Conservation (phyloP, 139 green algal genomes). For the Medakamo hakoo region DNA sequence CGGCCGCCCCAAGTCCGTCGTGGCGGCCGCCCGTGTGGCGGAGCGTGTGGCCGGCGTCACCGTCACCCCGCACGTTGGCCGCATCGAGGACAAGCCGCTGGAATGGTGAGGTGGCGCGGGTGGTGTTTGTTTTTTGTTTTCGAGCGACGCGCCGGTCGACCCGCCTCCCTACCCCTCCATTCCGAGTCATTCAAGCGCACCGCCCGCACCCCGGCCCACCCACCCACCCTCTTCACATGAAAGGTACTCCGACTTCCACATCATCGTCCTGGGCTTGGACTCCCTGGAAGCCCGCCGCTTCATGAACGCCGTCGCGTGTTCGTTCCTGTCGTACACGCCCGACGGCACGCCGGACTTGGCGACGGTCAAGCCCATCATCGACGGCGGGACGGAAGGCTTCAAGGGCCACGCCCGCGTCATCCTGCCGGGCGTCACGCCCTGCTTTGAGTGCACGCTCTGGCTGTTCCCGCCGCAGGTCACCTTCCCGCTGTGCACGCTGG, state of each 20-base stretch:
- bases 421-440: conserved; percentile 85
- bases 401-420: conserved; percentile 96
- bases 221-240: too few relatives aligned
- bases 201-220: too few relatives aligned
- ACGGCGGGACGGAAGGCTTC: conserved; percentile 98
- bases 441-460: conserved; percentile 99
- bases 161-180: too few relatives aligned
- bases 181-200: too few relatives aligned
- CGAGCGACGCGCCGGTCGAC: too few relatives aligned
- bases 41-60: conserved; percentile 56
- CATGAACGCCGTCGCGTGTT: conserved; percentile 96
- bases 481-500: conserved; percentile 95
- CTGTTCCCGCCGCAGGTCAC: conserved; percentile 95
- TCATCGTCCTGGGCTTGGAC: conserved; percentile 93
- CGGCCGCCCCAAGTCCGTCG: conserved; percentile 79
- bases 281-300: conserved; percentile 88
- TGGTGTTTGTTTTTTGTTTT: too few relatives aligned
- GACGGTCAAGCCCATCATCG: conserved; percentile 91
- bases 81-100: conserved; percentile 88
- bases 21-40: conserved; percentile 75
- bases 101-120: too few relatives aligned
- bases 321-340: conserved; percentile 82
- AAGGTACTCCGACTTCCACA: conserved; percentile 81
- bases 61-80: conserved; percentile 69
- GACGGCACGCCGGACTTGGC: conserved; percentile 53